Percentiles rank a stretch among this genome's conserved stretches.
Conservation (phyloP, 1,284 basidiomycete species). For the Cutaneotrichosporon dermatis region DNA sequence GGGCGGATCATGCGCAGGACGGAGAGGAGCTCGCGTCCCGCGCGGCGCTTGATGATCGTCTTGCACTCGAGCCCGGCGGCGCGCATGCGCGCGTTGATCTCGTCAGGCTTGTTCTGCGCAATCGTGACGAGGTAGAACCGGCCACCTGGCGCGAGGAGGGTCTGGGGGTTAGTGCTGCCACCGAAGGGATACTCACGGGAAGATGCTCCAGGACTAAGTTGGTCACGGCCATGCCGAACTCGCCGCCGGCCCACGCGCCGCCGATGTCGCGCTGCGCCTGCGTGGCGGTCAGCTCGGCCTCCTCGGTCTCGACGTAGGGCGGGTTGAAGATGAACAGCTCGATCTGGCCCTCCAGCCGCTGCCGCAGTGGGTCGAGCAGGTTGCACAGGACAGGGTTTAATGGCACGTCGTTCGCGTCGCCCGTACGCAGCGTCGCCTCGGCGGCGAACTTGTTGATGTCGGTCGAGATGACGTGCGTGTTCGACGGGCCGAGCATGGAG, state of each 20-base stretch:
- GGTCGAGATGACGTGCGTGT: slow-evolving; percentile 63
- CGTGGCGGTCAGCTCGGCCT: slow-evolving; percentile 49
- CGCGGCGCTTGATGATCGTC: slow-evolving; percentile 70
- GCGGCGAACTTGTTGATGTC: slow-evolving; percentile 82
- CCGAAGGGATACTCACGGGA: slow-evolving; percentile 53
- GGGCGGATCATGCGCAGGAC: slow-evolving; percentile 55
- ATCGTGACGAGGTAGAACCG: slow-evolving; percentile 89
- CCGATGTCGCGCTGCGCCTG: slow-evolving; percentile 40
- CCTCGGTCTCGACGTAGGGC: slow-evolving; percentile 87
- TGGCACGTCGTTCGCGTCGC: slow-evolving; percentile 45
- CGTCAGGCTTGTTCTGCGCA: slow-evolving; percentile 76
- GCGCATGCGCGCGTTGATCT: slow-evolving; percentile 62
- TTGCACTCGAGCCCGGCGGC: slow-evolving; percentile 59
- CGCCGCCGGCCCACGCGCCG: slow-evolving; percentile 54
- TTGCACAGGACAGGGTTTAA: slow-evolving; percentile 65
- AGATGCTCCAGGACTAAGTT: slow-evolving; percentile 62
- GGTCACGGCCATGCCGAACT: slow-evolving; percentile 74
- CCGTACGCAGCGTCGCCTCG: slow-evolving; percentile 33
- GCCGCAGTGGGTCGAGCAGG: slow-evolving; percentile 58
- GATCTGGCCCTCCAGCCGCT: slow-evolving; percentile 58
- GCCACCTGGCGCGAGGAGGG: slow-evolving; percentile 64
- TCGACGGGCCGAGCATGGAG: slow-evolving; percentile 53
- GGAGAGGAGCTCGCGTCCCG: slow-evolving; percentile 73
- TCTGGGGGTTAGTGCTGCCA: slow-evolving; percentile 46
- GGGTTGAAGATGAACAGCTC: slow-evolving; percentile 95